Conservation (phyloP, 352 stramenopile genomes). For the Hyphochytrium catenoides region DNA sequence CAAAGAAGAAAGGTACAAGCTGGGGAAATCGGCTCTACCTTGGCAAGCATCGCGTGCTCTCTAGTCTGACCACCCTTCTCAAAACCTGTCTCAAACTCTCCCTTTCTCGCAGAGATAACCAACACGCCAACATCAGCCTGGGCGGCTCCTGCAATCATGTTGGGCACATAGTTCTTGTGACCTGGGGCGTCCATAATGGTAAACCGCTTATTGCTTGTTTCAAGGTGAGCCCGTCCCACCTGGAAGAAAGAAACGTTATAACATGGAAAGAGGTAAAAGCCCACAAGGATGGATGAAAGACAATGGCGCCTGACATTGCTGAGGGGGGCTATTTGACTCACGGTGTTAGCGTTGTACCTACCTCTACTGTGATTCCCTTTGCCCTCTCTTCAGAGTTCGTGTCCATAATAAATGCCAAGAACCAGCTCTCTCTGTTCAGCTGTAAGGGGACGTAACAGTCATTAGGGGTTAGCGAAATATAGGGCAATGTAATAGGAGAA, state of each 20-base stretch:
- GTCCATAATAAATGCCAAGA: conserved; percentile 99
- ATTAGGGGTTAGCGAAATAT: no score
- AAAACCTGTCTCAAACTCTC: conserved; percentile 97
- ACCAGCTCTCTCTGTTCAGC: conserved; percentile 84
- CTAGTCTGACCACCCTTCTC: conserved; percentile 91
- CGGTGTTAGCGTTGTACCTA: no score
- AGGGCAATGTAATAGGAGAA: conserved; percentile 2
- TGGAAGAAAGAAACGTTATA: no score
- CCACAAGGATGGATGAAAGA: no score
- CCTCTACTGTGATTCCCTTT: conserved; percentile 67
- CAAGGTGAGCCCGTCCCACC: conserved; percentile 90
- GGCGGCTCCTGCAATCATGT: conserved; percentile 90
- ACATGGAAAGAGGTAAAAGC: no score
- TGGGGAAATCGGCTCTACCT: no score
- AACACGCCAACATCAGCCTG: conserved; percentile 93
- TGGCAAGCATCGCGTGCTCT: conserved; percentile 95
- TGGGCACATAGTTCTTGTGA: conserved; percentile 98
- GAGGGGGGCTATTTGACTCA: no score
- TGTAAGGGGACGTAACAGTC: no score
- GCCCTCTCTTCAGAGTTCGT: conserved; percentile 94
- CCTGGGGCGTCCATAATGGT: conserved; percentile 97
- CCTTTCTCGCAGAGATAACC: conserved; percentile 82
- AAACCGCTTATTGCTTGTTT: conserved; percentile 78
- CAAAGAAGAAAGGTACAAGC: no score
- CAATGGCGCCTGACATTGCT: no score